Evolutionary conservation across 2,329 filamentous ascomycete genomes (phyloP).

Genomic region (Fusarium albosuccineum): DNA sequence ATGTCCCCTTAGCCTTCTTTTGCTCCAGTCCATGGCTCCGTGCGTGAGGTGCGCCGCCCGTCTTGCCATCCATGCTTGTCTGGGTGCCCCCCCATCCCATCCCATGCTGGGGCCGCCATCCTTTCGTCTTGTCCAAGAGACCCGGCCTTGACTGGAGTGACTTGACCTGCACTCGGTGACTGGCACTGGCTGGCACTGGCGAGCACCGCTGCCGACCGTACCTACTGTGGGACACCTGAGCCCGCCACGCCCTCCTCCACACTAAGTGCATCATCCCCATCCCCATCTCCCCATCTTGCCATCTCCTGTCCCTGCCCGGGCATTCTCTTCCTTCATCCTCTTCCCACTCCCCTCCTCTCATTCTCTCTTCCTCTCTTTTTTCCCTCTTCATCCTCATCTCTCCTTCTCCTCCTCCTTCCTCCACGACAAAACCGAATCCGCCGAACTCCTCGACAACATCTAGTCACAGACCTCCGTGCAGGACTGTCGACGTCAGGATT

Average conservation of each 20-base stretch:
- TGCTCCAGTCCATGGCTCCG: slow-evolving; percentile 19
- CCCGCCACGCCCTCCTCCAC: slow-evolving; percentile 46
- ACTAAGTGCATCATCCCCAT: slow-evolving; percentile 44
- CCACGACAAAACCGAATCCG: slow-evolving; percentile 55
- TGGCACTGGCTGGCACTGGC: slow-evolving; percentile 30
- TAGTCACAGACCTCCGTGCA: slow-evolving; percentile 50
- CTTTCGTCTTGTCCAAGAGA: background rate
- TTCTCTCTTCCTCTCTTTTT: slow-evolving; percentile 40
- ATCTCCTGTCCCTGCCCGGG: slow-evolving; percentile 37
- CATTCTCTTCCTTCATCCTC: slow-evolving; percentile 43
- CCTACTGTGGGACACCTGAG: slow-evolving; percentile 32
- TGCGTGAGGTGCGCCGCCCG: slow-evolving; percentile 40
- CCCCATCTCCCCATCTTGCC: slow-evolving; percentile 44
- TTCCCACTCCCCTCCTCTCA: slow-evolving; percentile 29
- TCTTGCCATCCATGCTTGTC: slow-evolving; percentile 7
- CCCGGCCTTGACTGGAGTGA: background rate
- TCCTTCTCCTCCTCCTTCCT: slow-evolving; percentile 39
- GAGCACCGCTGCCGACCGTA: slow-evolving; percentile 31
- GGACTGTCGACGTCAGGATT: slow-evolving; percentile 50
- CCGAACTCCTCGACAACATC: slow-evolving; percentile 51
- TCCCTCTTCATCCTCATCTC: slow-evolving; percentile 37
- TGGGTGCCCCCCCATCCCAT: slow-evolving; percentile 11
- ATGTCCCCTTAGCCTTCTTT: slow-evolving; percentile 40
- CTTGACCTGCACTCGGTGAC: background rate
- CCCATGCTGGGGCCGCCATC: slow-evolving; percentile 9